Percentiles rank a stretch among this genome's conserved stretches.
Conservation (phyloP, 2,329 filamentous ascomycete species). For the Aspergillus tanneri region DNA sequence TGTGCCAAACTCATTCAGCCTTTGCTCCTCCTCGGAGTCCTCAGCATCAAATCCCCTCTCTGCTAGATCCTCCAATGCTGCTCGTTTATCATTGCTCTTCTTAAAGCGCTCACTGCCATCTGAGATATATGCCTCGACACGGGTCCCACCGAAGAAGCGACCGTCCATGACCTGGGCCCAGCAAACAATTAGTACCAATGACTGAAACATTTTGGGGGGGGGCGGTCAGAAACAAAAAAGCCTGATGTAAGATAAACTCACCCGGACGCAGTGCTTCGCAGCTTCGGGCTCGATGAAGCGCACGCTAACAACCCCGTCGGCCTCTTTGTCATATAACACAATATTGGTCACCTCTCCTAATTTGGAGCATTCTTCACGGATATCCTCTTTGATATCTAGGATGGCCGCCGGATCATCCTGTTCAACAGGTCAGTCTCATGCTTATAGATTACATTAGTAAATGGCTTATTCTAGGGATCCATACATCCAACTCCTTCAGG, state of each 20-base stretch:
- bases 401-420: constrained; percentile 75
- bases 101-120: constrained; percentile 71
- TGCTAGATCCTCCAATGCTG: constrained; percentile 47
- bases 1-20: constrained; percentile 51
- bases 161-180: constrained; percentile 66
- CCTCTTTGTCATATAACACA: constrained; percentile 82
- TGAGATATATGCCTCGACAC: constrained; percentile 69
- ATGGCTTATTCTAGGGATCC: constrained; percentile 4
- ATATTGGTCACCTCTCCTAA: constrained; percentile 87
- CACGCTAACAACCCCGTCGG: constrained; percentile 80
- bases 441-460: not conserved
- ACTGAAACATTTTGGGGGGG: no score
- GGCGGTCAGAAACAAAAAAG: no score
- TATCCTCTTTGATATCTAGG: constrained; percentile 91
- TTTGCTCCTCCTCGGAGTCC: constrained; percentile 45
- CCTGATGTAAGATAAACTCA: constrained; percentile 26
- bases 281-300: constrained; percentile 71
- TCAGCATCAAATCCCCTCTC: constrained; percentile 44
- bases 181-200: not conserved
- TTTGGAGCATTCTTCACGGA: constrained; percentile 84
- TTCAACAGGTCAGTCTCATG: constrained; percentile 20
- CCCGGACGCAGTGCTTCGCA: constrained; percentile 67
- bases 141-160: constrained; percentile 71
- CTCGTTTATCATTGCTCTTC: constrained; percentile 57
- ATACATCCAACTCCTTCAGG: constrained; percentile 69